Evolutionary conservation across 768 basidiomycete genomes (phyloP), one percentile per base, ranked within the genome.

Genomic region (Chalciporus pseudorubinellus): DNA sequence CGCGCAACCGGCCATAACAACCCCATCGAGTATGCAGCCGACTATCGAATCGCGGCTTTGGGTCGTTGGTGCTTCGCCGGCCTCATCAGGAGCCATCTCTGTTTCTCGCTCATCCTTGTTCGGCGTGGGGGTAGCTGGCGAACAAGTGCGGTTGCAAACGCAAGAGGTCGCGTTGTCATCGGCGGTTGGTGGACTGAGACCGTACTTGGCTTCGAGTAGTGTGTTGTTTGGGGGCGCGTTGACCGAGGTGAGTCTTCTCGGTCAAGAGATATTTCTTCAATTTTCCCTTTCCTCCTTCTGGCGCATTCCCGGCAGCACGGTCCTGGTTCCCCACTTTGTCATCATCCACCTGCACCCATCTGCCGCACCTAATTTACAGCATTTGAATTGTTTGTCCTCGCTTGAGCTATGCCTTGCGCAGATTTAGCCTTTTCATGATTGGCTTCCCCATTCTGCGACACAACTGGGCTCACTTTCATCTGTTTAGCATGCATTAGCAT

Each of bases 141-240:
- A 46, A 36, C 20, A 6, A 41, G 18, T 19, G n/a, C 48, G 36
- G n/a, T 33, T 42, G 34, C 47, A 45, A n/a, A 11, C 14, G 18
- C 42, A 36, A 34, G 57, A 28, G 26, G 49, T n/a, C 9, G 20
- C 24, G 11, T 19, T 8, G 3, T 18, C 34, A n/a, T 44, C 50
- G 28, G 46, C 19, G 19, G 31, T 40, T 11, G 3, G n/a, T 40
- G 41, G 26, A 26, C 31, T 19, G 21, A 31, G 12, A n/a, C 7
- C 39, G 12, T 56, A 53, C 41, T 58, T 68, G 3, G 64, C 76
- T 20, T 54, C 72, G 12, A 58, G 59, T 39, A 83, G 79, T 65
- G 59, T 74, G 11, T 64, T 85, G 46, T 80, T 85, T 56, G 80
- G 77, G 9, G 55, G 59, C 44, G 28, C 49, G 5, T 40, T 46